Percentiles rank a stretch among this genome's conserved stretches.
These are phyloP conservation scores for Aspergillus funiculosus DNA, from an alignment of 495 filamentous ascomycete species.

Conservation along the genomic window DNA sequence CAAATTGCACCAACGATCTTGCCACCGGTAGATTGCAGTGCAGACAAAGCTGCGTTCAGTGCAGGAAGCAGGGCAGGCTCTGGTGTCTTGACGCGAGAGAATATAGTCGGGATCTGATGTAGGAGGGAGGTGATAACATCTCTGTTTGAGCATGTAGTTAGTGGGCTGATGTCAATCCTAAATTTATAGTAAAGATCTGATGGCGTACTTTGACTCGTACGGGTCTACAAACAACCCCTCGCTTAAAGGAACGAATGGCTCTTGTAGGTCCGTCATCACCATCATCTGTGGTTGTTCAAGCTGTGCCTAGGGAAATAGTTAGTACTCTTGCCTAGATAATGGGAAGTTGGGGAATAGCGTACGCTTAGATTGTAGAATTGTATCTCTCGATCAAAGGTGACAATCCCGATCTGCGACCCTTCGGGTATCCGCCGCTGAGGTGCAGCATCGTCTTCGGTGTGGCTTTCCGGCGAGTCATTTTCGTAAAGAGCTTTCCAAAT, in stretches of 20 bases:
- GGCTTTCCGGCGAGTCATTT: slow-evolving; percentile 46
- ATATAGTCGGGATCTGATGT: slow-evolving; percentile 71
- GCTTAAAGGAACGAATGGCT: slow-evolving; percentile 90
- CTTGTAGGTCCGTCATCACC: slow-evolving; percentile 96
- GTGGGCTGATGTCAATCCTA: no score
- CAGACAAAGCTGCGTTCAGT: slow-evolving; percentile 71
- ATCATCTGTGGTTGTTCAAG: slow-evolving; percentile 94
- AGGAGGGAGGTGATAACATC: slow-evolving; percentile 81
- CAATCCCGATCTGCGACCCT: slow-evolving; percentile 86
- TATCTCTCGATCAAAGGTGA: slow-evolving; percentile 91
- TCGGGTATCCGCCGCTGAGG: slow-evolving; percentile 56
- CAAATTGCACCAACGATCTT: slow-evolving; percentile 86
- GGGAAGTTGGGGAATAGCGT: slow-evolving; percentile 27
- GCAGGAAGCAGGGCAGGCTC: slow-evolving; percentile 83
- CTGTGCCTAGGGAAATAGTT: slow-evolving; percentile 47
- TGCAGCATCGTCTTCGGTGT: slow-evolving; percentile 47
- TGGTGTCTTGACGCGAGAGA: slow-evolving; percentile 77
- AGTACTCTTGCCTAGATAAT: slow-evolving; percentile 16
- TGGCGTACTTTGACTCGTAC: slow-evolving; percentile 71
- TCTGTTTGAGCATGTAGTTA: slow-evolving; percentile 35
- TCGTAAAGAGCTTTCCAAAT: slow-evolving; percentile 81
- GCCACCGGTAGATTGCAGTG: slow-evolving; percentile 78
- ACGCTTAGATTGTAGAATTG: slow-evolving; percentile 95
- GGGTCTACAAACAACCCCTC: slow-evolving; percentile 95
- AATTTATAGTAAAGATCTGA: not conserved